A percentile compares a stretch with the other conserved stretches of the same genome.
These are phyloP conservation scores for Lenwebbia sp. DNA, from an alignment of 345 rosid genomes.

Conservation along the genomic window DNA sequence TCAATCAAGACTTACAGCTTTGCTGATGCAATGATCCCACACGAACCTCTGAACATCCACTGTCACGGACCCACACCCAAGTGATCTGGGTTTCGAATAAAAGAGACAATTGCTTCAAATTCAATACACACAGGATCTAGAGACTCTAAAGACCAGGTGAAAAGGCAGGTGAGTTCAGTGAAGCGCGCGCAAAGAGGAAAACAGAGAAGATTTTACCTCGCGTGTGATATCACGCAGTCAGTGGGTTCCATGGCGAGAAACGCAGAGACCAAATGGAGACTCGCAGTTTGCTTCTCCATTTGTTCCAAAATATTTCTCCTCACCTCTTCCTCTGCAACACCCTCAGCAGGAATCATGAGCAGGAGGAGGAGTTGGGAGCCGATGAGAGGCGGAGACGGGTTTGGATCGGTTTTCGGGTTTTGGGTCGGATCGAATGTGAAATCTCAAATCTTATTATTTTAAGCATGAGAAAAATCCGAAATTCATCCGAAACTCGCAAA, in stretches of 20 bases:
- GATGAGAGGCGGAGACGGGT: background rate
- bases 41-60: conserved; percentile 50
- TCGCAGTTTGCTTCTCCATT: conserved; percentile 2
- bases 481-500: background rate
- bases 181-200: background rate
- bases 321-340: background rate
- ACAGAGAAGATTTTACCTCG: conserved; percentile 26
- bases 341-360: background rate
- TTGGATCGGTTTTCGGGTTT: background rate
- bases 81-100: conserved; percentile 15
- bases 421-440: background rate
- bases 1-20: conserved; percentile 28
- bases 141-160: background rate
- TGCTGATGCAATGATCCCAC: conserved; percentile 47
- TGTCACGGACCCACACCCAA: conserved; percentile 51
- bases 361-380: background rate
- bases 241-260: conserved; percentile 70
- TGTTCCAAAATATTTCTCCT: background rate
- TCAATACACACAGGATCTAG: background rate
- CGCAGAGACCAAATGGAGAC: conserved; percentile 49
- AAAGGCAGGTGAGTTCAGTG: background rate
- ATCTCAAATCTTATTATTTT: background rate
- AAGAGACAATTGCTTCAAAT: background rate
- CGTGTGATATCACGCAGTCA: background rate
- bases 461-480: background rate